Evolutionary conservation across 345 rosid genomes (phyloP).

Genomic region (Hypericum androsaemum): DNA sequence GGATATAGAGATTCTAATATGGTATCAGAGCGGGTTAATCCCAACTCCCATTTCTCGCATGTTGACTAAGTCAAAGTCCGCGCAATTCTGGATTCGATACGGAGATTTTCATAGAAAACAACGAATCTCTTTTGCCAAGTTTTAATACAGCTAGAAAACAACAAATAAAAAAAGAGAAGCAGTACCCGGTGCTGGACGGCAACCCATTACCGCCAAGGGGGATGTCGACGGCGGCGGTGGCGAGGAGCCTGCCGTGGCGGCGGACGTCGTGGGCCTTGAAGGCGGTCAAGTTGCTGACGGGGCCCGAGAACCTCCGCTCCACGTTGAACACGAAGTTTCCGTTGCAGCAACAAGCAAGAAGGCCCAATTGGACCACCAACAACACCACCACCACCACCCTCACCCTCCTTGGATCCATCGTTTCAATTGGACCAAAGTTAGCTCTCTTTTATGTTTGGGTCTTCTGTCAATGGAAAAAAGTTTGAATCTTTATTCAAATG

Average conservation of each 20-base stretch:
- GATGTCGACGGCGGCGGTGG: conserved; percentile 47
- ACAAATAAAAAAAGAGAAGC: conserved; percentile 9
- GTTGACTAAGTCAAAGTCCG: no score
- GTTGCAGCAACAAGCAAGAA: not conserved
- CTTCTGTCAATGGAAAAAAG: not conserved
- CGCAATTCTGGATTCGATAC: no score
- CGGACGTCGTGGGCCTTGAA: conserved; percentile 52
- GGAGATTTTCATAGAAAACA: no score
- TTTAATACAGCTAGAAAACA: no score
- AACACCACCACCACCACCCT: conserved; percentile 14
- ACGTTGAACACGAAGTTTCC: conserved; percentile 50
- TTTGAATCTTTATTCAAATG: not conserved
- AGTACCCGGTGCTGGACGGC: conserved; percentile 63
- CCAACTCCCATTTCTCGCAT: no score
- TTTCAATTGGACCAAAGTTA: not conserved
- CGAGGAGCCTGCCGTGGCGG: conserved; percentile 63
- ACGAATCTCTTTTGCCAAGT: no score
- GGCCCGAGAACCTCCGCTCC: conserved; percentile 51
- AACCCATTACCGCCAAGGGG: conserved; percentile 70
- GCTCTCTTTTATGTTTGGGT: not conserved
- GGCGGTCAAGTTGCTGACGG: conserved; percentile 30
- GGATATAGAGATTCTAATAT: no score
- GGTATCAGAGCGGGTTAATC: no score
- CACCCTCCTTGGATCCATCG: conserved; percentile 30
- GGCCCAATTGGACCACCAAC: conserved; percentile 18